phyloP scores from a whole-genome alignment of 345 rosid genomes.

The Clarkia xantiana region DNA sequence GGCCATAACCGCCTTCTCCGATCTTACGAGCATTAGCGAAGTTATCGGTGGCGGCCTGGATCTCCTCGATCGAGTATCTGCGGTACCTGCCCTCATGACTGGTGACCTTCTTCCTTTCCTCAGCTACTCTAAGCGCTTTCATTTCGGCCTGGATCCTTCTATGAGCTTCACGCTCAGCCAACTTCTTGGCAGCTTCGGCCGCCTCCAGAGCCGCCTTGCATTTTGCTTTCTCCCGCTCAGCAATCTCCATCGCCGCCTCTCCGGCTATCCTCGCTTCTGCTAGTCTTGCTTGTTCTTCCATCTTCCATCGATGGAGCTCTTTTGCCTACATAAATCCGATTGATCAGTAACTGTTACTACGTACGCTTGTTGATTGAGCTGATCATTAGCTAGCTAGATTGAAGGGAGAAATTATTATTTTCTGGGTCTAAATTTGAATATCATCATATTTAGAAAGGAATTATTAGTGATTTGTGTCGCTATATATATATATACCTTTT shows the following conservation, averaged over 20 bases:
- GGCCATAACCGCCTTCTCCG: conserved; percentile 97
- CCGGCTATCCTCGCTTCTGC: conserved; percentile 38
- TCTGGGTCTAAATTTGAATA: too few relatives aligned
- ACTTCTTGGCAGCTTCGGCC: conserved; percentile 38
- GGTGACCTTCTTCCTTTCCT: conserved; percentile 17
- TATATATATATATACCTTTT: conserved; percentile 26
- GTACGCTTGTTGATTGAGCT: too few relatives aligned
- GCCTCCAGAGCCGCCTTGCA: conserved; percentile 47
- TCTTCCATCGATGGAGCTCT: conserved; percentile 47
- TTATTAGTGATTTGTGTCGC: too few relatives aligned
- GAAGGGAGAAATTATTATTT: too few relatives aligned
- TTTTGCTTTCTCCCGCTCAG: conserved; percentile 47
- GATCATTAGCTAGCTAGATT: too few relatives aligned
- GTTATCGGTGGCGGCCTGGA: conserved; percentile 52
- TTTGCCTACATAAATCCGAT: conserved; percentile 20
- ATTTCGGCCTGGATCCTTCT: conserved; percentile 40
- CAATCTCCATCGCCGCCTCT: conserved; percentile 46
- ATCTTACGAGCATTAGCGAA: conserved; percentile 43
- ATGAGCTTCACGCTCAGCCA: conserved; percentile 44
- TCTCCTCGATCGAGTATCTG: conserved; percentile 59
- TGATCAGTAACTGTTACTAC: too few relatives aligned
- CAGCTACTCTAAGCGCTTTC: conserved; percentile 16
- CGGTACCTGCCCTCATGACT: conserved; percentile 29
- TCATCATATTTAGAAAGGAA: too few relatives aligned
- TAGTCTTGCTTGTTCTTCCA: conserved; percentile 31